These are phyloP conservation scores for Cordyceps militaris DNA, from an alignment of 2,329 filamentous ascomycete species.

Conservation along the genomic window DNA sequence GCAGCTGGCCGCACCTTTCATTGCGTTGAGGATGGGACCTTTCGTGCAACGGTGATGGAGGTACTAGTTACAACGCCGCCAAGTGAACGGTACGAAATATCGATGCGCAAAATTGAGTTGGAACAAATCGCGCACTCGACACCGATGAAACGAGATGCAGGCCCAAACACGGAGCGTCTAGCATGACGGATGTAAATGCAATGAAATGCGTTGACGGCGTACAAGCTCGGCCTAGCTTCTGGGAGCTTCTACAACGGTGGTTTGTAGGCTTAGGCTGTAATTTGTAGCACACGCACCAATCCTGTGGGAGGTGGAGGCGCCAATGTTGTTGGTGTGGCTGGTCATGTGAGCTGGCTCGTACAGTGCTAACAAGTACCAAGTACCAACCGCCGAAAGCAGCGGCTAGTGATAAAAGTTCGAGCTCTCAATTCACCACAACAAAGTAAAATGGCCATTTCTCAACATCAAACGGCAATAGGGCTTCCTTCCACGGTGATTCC, in stretches of 20 bases:
- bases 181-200: no score
- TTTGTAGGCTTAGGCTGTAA: no score
- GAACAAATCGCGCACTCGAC: background rate
- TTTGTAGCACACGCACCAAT: no score
- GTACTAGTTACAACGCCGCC: background rate
- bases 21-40: background rate
- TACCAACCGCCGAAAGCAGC: no score
- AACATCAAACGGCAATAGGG: no score
- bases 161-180: no score
- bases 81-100: background rate
- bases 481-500: no score
- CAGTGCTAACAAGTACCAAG: background rate
- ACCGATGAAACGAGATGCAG: background rate
- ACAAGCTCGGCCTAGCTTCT: no score
- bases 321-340: background rate
- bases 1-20: conserved; percentile 4
- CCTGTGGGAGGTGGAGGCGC: background rate
- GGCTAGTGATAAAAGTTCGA: background rate
- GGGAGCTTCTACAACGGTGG: no score
- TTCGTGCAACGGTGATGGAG: background rate
- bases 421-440: background rate
- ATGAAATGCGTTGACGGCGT: no score
- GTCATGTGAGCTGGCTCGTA: conserved; percentile 1
- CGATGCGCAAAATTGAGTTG: no score
- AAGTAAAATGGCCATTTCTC: background rate